Evolutionary conservation across 2,329 filamentous ascomycete species (phyloP).

Genomic region (Penicillium expansum): DNA sequence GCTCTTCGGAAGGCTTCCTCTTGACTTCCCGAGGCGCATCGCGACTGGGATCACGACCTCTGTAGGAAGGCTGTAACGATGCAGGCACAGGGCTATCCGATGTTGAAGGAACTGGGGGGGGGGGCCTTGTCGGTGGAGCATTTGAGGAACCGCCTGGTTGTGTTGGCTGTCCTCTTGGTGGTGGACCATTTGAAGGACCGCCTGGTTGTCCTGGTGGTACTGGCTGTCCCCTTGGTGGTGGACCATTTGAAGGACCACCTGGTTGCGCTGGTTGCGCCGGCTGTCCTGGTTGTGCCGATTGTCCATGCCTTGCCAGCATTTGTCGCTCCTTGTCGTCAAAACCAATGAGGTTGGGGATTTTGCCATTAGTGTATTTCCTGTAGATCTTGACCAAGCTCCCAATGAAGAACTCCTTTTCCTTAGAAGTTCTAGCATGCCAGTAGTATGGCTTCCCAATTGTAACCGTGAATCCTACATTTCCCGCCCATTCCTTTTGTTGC

Average conservation of each 20-base stretch:
- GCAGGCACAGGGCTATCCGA: conserved; percentile 1
- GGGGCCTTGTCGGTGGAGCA: conserved; percentile 25
- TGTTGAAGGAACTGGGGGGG: conserved; percentile 17
- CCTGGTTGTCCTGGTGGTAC: conserved; percentile 2
- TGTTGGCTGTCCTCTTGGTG: conserved; percentile 20
- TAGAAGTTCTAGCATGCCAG: conserved; percentile 88
- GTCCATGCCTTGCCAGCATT: conserved; percentile 60
- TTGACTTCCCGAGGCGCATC: conserved; percentile 35
- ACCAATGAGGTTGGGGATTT: conserved; percentile 71
- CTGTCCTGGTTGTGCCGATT: conserved; percentile 9
- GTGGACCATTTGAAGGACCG: conserved; percentile 15
- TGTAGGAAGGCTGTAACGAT: conserved; percentile 31
- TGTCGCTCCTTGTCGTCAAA: conserved; percentile 80
- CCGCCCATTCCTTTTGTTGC: conserved; percentile 70
- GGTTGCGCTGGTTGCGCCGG: conserved; percentile 2
- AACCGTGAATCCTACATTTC: conserved; percentile 79
- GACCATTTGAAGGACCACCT: conserved; percentile 10
- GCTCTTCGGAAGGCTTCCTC: conserved; percentile 38
- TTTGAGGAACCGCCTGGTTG: conserved; percentile 10
- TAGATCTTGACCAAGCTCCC: conserved; percentile 95
- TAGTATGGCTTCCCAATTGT: conserved; percentile 93
- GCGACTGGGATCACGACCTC: conserved; percentile 37
- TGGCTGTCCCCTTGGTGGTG: conserved; percentile 24
- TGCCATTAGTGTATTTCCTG: conserved; percentile 90
- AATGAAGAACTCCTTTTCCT: conserved; percentile 99